A percentile compares a stretch with the other conserved stretches of the same genome.
These are phyloP conservation scores for Clavariopsis aquatica DNA, from an alignment of 495 filamentous ascomycete species.

Conservation along the genomic window DNA sequence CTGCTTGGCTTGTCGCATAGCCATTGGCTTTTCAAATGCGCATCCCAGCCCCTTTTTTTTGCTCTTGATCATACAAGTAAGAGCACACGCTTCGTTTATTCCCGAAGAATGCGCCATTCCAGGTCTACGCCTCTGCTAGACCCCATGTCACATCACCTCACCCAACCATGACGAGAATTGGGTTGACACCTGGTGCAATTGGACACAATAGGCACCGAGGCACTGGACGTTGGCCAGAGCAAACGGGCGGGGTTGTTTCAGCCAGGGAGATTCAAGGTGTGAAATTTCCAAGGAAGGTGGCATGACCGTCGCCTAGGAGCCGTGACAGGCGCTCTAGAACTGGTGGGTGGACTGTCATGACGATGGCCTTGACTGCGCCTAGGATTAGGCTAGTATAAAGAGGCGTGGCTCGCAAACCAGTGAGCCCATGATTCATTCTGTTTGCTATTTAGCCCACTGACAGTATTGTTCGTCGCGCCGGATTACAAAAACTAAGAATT, in stretches of 20 bases:
- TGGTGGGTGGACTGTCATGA: not conserved
- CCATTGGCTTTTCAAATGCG: not conserved
- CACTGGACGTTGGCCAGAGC: not conserved
- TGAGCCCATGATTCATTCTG: not conserved
- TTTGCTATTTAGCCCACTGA: too few relatives aligned
- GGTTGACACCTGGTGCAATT: not conserved
- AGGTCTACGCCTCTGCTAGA: not conserved
- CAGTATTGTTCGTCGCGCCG: not conserved
- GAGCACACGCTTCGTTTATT: not conserved
- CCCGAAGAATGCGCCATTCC: not conserved
- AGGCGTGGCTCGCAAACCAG: conserved; percentile 2
- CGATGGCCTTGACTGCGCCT: not conserved
- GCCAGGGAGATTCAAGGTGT: not conserved
- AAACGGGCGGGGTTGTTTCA: not conserved
- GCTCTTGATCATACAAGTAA: not conserved
- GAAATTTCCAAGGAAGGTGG: not conserved
- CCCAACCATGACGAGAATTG: not conserved
- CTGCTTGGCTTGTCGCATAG: not conserved
- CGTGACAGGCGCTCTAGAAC: too few relatives aligned
- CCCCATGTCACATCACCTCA: not conserved
- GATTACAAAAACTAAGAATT: not conserved
- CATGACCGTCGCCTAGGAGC: too few relatives aligned
- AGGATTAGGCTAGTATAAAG: not conserved
- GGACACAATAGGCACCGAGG: not conserved
- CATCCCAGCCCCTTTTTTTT: not conserved